Conservation (phyloP, 768 basidiomycete genomes). For the Wakefieldia striispora region DNA sequence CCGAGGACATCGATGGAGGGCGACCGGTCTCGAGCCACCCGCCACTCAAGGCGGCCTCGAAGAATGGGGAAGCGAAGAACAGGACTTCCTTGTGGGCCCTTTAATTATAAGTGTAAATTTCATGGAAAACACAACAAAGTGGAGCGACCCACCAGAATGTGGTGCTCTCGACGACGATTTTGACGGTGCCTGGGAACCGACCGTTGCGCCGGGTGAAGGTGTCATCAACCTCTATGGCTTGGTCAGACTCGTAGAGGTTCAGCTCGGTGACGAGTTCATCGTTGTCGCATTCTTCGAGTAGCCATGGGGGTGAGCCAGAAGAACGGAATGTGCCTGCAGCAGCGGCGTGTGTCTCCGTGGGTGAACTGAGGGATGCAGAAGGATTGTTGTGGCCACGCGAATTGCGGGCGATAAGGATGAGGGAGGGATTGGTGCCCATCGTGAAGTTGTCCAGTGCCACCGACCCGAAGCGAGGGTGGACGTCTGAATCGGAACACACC, state of each 20-base stretch:
- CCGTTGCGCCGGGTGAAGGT: slow-evolving; percentile 65
- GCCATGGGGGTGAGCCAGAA: slow-evolving; percentile 76
- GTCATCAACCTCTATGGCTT: slow-evolving; percentile 75
- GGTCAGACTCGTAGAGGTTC: slow-evolving; percentile 62
- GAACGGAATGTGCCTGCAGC: slow-evolving; percentile 83
- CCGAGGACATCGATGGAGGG: slow-evolving; percentile 74
- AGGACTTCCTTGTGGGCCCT: slow-evolving; percentile 93
- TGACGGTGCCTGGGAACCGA: slow-evolving; percentile 80
- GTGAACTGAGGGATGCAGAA: slow-evolving; percentile 77
- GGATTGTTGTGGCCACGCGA: slow-evolving; percentile 75
- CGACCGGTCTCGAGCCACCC: slow-evolving; percentile 90
- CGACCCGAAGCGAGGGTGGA: not conserved
- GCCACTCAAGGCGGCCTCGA: slow-evolving; percentile 86
- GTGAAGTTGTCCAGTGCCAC: not conserved
- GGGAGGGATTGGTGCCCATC: slow-evolving; percentile 61
- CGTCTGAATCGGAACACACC: not conserved
- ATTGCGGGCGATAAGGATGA: slow-evolving; percentile 85
- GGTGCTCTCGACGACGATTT: slow-evolving; percentile 84
- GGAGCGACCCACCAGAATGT: slow-evolving; percentile 76
- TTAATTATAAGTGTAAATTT: slow-evolving; percentile 6
- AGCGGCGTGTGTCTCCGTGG: slow-evolving; percentile 86
- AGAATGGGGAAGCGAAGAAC: slow-evolving; percentile 93
- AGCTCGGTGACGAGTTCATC: slow-evolving; percentile 71
- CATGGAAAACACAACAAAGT: not conserved
- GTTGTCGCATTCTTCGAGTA: slow-evolving; percentile 70